Evolutionary conservation across 495 filamentous ascomycete genomes (phyloP).

Genomic region (Penicillium diatomitis): DNA sequence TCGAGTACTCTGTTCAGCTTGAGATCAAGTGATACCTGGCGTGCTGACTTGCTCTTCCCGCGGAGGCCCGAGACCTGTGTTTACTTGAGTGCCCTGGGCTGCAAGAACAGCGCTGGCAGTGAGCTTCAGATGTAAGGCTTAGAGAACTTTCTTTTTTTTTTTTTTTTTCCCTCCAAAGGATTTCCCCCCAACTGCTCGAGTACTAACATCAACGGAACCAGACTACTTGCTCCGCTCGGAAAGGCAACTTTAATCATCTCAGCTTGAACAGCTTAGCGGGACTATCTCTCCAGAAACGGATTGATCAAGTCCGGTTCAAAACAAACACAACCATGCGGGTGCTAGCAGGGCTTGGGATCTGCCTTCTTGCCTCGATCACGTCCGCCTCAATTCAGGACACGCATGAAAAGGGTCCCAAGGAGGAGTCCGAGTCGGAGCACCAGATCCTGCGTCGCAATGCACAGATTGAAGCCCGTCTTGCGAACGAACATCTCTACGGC

Average conservation of each 20-base stretch:
- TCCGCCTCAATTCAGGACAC: background rate
- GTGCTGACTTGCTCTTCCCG: background rate
- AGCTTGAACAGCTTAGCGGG: no score
- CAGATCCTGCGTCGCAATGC: constrained; percentile 16
- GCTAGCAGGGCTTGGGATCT: background rate
- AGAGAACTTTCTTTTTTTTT: no score
- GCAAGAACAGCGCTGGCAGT: no score
- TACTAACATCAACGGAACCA: no score
- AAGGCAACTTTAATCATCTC: background rate
- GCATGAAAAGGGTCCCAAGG: background rate
- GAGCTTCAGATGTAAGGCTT: no score
- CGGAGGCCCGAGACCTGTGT: background rate
- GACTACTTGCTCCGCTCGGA: no score
- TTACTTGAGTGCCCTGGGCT: no score
- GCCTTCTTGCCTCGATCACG: background rate
- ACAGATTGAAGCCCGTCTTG: constrained; percentile 10
- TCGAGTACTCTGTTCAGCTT: background rate
- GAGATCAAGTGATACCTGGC: background rate
- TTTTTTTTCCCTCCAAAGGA: no score
- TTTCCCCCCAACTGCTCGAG: no score
- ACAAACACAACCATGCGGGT: background rate
- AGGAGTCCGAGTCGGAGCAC: background rate
- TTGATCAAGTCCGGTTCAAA: background rate
- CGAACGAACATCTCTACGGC: constrained; percentile 15
- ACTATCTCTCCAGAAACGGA: background rate